Evolutionary conservation across 306 rosid genomes (phyloP).

Genomic region (Cucurbita argyrosperma): DNA sequence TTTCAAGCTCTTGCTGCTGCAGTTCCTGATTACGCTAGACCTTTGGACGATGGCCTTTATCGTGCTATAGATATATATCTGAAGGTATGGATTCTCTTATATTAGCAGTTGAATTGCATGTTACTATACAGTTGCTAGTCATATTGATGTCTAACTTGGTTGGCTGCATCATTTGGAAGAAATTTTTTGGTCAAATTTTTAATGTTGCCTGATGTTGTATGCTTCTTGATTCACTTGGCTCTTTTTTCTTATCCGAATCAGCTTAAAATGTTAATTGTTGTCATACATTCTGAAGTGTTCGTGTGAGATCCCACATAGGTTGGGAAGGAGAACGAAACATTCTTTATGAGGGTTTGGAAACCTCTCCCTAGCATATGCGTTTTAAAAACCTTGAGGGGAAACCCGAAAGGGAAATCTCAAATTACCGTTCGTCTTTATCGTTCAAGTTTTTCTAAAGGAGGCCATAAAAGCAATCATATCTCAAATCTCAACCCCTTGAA

Average conservation of each 20-base stretch:
- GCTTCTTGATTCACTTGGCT: neutral
- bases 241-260: neutral
- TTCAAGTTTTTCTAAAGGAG: neutral
- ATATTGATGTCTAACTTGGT: neutral
- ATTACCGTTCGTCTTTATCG: neutral
- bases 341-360: no score
- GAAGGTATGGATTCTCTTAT: conserved; percentile 40
- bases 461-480: neutral
- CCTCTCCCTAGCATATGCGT: no score
- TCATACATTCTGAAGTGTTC: neutral
- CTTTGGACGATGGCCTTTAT: conserved; percentile 91
- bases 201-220: neutral
- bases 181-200: neutral
- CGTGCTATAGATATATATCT: conserved; percentile 89
- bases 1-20: conserved; percentile 91
- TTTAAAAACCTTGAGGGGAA: no score
- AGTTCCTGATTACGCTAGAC: conserved; percentile 91
- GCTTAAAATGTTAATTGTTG: neutral
- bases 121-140: neutral
- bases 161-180: neutral
- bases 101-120: neutral
- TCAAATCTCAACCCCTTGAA: neutral
- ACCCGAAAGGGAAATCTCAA: no score
- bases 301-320: no score
- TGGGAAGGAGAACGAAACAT: no score